Evolutionary conservation across 2,329 filamentous ascomycete species (phyloP).

Genomic region (Neonectria neomacrospora): DNA sequence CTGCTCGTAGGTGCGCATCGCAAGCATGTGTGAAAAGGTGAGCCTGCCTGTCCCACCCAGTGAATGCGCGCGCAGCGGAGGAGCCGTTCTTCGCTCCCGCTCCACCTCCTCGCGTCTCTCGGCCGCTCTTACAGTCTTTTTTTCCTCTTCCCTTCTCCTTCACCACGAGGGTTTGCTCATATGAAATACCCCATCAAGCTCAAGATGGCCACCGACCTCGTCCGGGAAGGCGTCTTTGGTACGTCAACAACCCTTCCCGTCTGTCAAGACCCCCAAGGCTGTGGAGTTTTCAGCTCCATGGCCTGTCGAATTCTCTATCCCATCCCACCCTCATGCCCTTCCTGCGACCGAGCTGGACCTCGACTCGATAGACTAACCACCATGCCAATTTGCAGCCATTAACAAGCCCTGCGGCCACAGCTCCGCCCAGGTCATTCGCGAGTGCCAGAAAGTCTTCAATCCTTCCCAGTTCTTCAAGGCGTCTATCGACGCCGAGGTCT

Average conservation of each 20-base stretch:
- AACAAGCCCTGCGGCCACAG: conserved; percentile 90
- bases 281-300: neutral
- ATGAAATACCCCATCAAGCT: conserved; percentile 49
- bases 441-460: conserved; percentile 86
- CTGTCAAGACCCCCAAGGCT: neutral
- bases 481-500: conserved; percentile 73
- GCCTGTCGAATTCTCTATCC: neutral
- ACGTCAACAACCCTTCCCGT: conserved; percentile 41
- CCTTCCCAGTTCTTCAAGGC: conserved; percentile 82
- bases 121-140: conserved; percentile 22
- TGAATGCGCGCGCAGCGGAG: conserved; percentile 8
- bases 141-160: conserved; percentile 17
- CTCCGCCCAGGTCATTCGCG: conserved; percentile 90
- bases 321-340: neutral
- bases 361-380: conserved; percentile 11
- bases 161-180: conserved; percentile 36
- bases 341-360: conserved; percentile 2
- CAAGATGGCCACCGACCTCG: conserved; percentile 65
- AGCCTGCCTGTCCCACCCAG: neutral
- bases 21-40: neutral
- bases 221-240: conserved; percentile 70
- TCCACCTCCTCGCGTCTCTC: conserved; percentile 20
- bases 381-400: conserved; percentile 69
- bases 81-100: conserved; percentile 16
- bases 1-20: neutral